These are phyloP conservation scores for Dactylonectria macrodidyma DNA, from an alignment of 2,329 filamentous ascomycete genomes.

Conservation along the genomic window DNA sequence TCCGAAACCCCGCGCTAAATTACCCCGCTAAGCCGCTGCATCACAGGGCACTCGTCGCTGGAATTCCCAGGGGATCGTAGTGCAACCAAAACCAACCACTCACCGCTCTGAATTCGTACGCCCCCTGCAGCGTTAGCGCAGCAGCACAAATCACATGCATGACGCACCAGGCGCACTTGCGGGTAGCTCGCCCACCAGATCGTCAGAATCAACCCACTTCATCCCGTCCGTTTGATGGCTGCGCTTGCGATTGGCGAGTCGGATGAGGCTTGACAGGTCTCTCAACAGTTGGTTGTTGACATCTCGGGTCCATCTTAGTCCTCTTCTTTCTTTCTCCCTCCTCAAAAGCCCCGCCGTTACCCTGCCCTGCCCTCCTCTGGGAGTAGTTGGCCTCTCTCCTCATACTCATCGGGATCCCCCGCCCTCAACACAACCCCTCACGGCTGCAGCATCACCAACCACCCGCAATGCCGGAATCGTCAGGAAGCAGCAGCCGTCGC, in stretches of 20 bases:
- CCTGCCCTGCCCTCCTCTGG: slow-evolving; percentile 4
- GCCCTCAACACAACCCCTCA: slow-evolving; percentile 20
- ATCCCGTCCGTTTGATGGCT: slow-evolving; percentile 27
- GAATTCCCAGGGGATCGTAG: no score
- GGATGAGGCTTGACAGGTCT: slow-evolving; percentile 17
- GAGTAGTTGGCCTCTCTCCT: slow-evolving; percentile 22
- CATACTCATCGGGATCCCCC: not conserved
- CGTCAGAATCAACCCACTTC: slow-evolving; percentile 35
- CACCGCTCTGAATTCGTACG: no score
- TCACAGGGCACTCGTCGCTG: not conserved
- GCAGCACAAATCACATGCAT: slow-evolving; percentile 3
- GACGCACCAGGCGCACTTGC: not conserved
- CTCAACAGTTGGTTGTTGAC: not conserved
- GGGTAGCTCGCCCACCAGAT: not conserved
- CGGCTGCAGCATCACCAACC: not conserved
- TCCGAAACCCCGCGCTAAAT: not conserved
- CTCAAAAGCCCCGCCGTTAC: not conserved
- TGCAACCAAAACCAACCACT: no score
- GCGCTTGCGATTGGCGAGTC: slow-evolving; percentile 44
- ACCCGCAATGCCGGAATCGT: slow-evolving; percentile 44
- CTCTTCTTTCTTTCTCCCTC: not conserved
- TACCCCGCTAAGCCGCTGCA: not conserved
- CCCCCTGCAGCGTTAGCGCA: slow-evolving; percentile 2
- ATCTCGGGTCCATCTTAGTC: not conserved
- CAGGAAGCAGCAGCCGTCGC: slow-evolving; percentile 37